Evolutionary conservation across 1,284 basidiomycete species (phyloP).

Genomic region (Chondrostereum purpureum): DNA sequence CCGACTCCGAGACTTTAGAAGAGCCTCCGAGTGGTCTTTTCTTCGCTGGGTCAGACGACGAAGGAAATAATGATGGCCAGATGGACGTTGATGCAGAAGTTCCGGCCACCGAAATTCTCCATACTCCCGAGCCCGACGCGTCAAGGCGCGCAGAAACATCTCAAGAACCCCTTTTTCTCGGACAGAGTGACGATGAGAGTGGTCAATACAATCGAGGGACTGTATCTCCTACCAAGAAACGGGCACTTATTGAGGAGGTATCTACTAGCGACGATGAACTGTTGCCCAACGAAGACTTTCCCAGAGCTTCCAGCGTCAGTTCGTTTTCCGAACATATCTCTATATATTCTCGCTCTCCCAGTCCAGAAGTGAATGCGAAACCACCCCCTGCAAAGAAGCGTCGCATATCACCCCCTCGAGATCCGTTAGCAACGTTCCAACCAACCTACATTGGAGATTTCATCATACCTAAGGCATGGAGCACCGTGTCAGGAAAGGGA

Average conservation of each 20-base stretch:
- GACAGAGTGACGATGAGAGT: conserved; percentile 55
- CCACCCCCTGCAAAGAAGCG: conserved; percentile 42
- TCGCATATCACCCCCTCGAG: conserved; percentile 28
- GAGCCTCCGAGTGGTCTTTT: conserved; percentile 31
- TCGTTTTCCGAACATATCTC: conserved; percentile 22
- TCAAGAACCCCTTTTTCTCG: conserved; percentile 42
- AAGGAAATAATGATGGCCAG: conserved; percentile 22
- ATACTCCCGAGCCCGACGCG: background rate
- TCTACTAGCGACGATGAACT: conserved; percentile 25
- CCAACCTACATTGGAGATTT: conserved; percentile 60
- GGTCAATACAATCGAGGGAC: conserved; percentile 5
- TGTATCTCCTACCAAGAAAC: conserved; percentile 12
- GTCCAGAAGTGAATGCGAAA: conserved; percentile 19
- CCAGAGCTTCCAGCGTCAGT: conserved; percentile 37
- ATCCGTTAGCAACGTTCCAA: conserved; percentile 15
- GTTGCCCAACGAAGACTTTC: conserved; percentile 23
- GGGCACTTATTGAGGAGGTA: conserved; percentile 5
- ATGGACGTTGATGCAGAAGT: conserved; percentile 16
- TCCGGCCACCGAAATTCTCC: background rate
- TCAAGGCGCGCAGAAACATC: background rate
- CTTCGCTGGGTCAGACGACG: conserved; percentile 46
- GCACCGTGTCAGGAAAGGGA: conserved; percentile 66
- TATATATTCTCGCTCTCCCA: conserved; percentile 20
- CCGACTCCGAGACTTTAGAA: conserved; percentile 21
- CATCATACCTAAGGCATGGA: conserved; percentile 73